Evolutionary conservation across 768 basidiomycete species (phyloP), one percentile per base, ranked within the genome.

Genomic region (Hygrophorus pudorinus): DNA sequence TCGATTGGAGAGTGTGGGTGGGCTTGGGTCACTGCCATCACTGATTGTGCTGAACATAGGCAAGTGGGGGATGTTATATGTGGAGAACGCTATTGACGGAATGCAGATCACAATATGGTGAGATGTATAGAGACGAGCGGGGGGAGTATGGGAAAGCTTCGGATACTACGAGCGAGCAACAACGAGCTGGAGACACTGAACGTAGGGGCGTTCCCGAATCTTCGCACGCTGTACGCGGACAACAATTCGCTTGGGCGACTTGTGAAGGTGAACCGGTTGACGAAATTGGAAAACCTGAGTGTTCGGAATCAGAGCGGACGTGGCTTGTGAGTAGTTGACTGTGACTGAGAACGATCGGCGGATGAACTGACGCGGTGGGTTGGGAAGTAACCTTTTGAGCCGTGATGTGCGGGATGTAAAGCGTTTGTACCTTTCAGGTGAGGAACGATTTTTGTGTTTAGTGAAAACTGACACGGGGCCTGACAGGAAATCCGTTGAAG

Each of bases 201-300:
- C 55, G 72, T 74, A 51, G 71, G 70, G 28, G 62, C 68, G 29
- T 76, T 86, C 58, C 67, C 76, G 2, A 81, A 79, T 60, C 64
- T 97, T 55, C 78, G 91, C 51, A 94, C 88, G 58, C 75, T 99
- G 11, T 97, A 96, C 61, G 78, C 86, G 62, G 96, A 99, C 69
- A 81, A 82, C 61, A 94, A 96, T 58, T 60, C 61, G 32, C 68
- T 88, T 27, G 64, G 59, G 27, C 56, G 65, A 38, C 59, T 85
- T 40, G 60, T 55, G 37, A 76, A 75, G 59, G 56, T 76, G 55
- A 71, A 75, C 48, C 69, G 75, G 12, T 64, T 87, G 53, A 64
- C 60, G 41, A 85, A 78, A 62, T 67, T 99, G 56, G 92, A 97
- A 63, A 90, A 90, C 56, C 70, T 99, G 41, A 92, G 88, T 56